phyloP scores from a whole-genome alignment of 2,329 filamentous ascomycete genomes.

The Penicillium sp. region DNA sequence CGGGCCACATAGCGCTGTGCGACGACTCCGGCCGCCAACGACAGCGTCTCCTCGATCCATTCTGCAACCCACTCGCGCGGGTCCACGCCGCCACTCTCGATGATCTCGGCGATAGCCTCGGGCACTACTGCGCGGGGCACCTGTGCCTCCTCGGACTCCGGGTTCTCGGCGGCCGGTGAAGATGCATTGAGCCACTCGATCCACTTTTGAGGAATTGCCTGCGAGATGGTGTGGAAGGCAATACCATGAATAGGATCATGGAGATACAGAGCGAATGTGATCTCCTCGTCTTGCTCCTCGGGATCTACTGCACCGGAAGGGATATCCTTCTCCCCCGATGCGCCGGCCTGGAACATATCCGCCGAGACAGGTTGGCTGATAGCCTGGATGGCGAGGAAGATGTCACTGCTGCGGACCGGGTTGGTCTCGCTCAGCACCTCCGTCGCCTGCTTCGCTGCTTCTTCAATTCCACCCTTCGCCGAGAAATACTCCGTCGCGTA shows the following conservation, averaged over 20 bases:
- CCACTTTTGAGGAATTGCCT: conserved; percentile 80
- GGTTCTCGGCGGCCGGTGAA: conserved; percentile 35
- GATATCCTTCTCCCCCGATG: conserved; percentile 35
- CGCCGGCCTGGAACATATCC: conserved; percentile 63
- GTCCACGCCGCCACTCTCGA: conserved; percentile 70
- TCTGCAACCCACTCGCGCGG: conserved; percentile 96
- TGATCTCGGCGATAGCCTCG: conserved; percentile 80
- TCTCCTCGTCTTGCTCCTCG: conserved; percentile 50
- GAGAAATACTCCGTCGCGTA: conserved; percentile 84
- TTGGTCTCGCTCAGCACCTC: conserved; percentile 77
- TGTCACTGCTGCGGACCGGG: conserved; percentile 85
- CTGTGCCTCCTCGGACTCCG: conserved; percentile 38
- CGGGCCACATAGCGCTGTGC: conserved; percentile 93
- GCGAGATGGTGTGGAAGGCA: conserved; percentile 75
- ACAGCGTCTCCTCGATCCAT: conserved; percentile 87
- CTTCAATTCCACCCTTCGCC: conserved; percentile 70
- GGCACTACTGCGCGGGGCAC: conserved; percentile 51
- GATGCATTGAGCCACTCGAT: conserved; percentile 83
- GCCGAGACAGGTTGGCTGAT: conserved; percentile 62
- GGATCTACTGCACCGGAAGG: conserved; percentile 34
- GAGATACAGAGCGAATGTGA: conserved; percentile 74
- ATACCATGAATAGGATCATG: conserved; percentile 87
- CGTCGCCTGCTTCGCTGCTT: conserved; percentile 72
- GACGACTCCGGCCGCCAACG: conserved; percentile 73
- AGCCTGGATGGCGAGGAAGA: conserved; percentile 93